Percentiles rank a stretch among this genome's conserved stretches.
Conservation (phyloP, 2,329 filamentous ascomycete genomes). For the Colletotrichum horii region DNA sequence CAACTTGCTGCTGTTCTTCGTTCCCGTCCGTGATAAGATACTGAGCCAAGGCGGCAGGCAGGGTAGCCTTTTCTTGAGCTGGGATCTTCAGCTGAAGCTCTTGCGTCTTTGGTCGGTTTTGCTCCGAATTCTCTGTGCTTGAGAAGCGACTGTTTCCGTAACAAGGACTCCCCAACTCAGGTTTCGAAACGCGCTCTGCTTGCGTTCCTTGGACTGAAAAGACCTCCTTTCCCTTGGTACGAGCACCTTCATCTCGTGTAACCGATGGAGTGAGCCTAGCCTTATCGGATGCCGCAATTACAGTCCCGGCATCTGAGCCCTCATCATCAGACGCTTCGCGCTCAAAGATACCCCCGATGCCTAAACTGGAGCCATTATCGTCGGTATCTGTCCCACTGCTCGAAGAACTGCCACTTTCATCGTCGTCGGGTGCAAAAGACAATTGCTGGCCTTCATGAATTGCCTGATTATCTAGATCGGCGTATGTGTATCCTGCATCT, state of each 20-base stretch:
- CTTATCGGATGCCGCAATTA: not conserved
- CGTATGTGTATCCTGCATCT: not conserved
- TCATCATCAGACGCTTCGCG: not conserved
- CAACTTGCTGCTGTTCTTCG: not conserved
- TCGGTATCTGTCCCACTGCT: not conserved
- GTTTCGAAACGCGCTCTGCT: not conserved
- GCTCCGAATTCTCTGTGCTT: fast-evolving
- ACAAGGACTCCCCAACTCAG: not conserved
- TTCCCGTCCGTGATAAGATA: not conserved
- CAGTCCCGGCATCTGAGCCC: not conserved
- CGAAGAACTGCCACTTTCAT: not conserved
- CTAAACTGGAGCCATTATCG: not conserved
- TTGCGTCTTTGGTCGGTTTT: not conserved
- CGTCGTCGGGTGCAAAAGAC: not conserved
- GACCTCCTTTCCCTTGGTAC: not conserved
- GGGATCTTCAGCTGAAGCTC: not conserved
- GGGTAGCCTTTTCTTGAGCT: not conserved
- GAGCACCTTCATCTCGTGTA: fast-evolving
- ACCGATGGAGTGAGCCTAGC: not conserved
- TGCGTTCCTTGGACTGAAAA: not conserved
- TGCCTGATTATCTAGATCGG: not conserved
- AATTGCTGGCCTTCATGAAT: not conserved
- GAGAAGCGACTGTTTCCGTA: not conserved
- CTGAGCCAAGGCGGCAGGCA: not conserved
- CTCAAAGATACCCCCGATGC: not conserved